Evolutionary conservation across 148 eudicot species (phyloP).

Genomic region (Amaranthus hypochondriacus): DNA sequence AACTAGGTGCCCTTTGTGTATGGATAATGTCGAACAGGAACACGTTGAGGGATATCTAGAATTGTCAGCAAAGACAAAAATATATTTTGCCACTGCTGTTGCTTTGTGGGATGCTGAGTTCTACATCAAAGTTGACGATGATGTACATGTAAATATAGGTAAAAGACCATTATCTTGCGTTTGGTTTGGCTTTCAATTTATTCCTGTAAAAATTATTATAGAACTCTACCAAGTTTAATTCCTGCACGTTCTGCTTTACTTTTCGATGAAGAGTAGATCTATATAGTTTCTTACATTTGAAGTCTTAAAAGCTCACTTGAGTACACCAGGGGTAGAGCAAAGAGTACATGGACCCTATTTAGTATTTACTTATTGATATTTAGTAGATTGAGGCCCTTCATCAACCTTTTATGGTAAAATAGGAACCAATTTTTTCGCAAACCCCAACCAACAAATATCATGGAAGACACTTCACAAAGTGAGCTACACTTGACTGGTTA

Average conservation of each 20-base stretch:
- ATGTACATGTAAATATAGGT: conserved; percentile 91
- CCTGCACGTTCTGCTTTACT: not conserved
- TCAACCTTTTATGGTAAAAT: no score
- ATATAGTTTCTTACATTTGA: not conserved
- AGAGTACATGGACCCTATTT: no score
- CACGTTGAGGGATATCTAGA: conserved; percentile 91
- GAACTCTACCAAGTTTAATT: not conserved
- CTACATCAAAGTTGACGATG: conserved; percentile 85
- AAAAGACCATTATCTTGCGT: not conserved
- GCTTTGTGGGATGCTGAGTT: conserved; percentile 84
- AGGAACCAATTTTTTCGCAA: no score
- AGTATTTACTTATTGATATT: no score
- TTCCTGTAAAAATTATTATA: not conserved
- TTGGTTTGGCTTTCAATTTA: not conserved
- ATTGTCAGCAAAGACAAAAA: conserved; percentile 76
- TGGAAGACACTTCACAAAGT: no score
- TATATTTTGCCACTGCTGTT: conserved; percentile 72
- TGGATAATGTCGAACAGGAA: conserved; percentile 35
- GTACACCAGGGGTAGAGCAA: no score
- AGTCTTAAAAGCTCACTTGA: not conserved
- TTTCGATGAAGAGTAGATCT: not conserved
- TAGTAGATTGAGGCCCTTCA: no score
- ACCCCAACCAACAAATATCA: no score
- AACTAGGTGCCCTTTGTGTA: conserved; percentile 7
- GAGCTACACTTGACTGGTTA: no score